These are phyloP conservation scores for Thalassiosira livingstoniorum DNA, from an alignment of 352 stramenopile genomes.

Conservation along the genomic window DNA sequence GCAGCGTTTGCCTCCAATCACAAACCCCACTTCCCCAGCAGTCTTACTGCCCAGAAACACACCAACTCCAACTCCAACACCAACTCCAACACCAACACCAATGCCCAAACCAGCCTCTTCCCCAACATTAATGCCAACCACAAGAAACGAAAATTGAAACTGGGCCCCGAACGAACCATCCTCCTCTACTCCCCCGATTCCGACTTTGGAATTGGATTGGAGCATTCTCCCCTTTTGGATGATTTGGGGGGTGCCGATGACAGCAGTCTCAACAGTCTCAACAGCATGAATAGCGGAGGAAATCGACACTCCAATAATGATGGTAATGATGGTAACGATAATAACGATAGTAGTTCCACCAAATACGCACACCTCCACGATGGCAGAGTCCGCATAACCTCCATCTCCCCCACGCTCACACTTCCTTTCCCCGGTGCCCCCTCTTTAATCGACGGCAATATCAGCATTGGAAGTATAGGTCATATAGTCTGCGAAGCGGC, in stretches of 20 bases:
- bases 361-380: conserved; percentile 11
- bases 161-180: conserved; percentile 27
- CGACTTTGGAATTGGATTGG: no score
- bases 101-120: conserved; percentile 1
- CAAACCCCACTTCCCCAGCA: no score
- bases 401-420: neutral
- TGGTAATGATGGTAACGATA: no score
- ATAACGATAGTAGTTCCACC: no score
- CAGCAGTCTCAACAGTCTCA: conserved; percentile 13
- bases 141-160: neutral
- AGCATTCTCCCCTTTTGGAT: no score
- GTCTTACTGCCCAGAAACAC: no score
- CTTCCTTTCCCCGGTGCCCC: neutral
- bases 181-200: conserved; percentile 33
- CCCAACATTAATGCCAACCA: neutral
- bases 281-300: no score
- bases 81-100: neutral
- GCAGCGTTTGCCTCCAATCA: no score
- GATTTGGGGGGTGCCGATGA: conserved; percentile 21
- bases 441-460: conserved; percentile 48
- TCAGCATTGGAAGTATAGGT: conserved; percentile 74
- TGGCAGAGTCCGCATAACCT: conserved; percentile 31
- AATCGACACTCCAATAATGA: no score
- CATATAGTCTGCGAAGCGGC: conserved; percentile 79
- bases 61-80: neutral